Base-by-base conservation (phyloP, 75 land plant species). In the Pinus albicaulis region DNA sequence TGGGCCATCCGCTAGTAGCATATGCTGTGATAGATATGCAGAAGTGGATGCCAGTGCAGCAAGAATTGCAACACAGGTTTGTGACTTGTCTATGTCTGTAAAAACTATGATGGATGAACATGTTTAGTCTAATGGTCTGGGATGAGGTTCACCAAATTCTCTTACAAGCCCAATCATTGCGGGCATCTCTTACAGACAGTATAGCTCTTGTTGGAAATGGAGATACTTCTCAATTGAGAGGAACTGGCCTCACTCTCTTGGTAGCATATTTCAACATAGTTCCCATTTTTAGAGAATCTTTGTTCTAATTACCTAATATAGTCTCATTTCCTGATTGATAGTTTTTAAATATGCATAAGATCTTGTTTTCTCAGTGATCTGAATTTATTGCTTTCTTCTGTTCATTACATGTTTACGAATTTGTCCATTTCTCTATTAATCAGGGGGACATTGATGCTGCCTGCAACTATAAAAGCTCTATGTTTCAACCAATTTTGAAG, bases 381-480 rank as follows among this genome's bases (percentile, higher is more conserved):
- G 22, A 38, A 20, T 41, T 15, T 41, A 13, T 23, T 22, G 12
- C 23, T 26, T 25, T 74, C 41, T 44, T 68, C 41, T 34, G 11
- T 68, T 19, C 22, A n/a, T n/a, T 68, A 36, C 19, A 48, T 16
- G 6, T 12, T 20, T 61, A 75, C 36, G 36, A 5, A 60, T 22
- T 13, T 38, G 38, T 75, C 58, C 15, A 34, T 75, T 60, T 58
- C 11, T 57, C 12, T 74, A n/a, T 20, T 16, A 57, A 23, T 66
- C 81, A 97, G 99, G 93, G 89, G 80, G 99, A 97, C 78, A 78
- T 97, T 26, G 77, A 85, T 78, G 95, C 80, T 4, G 98, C 95
- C 5, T 95, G 98, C 82, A 78, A 76, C 6, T 57, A 59, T 25
- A 81, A 76, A 55, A 85, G 86, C 61, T 80, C 88, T 10, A 87